phyloP scores from a whole-genome alignment of 192 early-diverging fungal genomes.

The Linnemannia schmuckeri region DNA sequence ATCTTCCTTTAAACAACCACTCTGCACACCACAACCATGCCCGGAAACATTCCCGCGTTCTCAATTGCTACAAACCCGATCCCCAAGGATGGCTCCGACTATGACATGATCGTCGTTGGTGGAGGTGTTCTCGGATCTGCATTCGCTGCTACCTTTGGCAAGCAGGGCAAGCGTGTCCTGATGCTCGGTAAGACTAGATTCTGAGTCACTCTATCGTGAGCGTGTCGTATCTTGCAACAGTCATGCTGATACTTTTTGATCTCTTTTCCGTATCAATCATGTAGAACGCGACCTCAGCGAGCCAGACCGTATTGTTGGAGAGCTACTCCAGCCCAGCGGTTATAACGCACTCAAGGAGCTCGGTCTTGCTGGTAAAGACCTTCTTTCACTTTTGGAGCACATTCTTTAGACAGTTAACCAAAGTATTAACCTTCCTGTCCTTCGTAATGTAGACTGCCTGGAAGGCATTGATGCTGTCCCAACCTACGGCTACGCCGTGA shows the following conservation, averaged over 20 bases:
- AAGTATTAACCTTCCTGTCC: conserved; percentile 60
- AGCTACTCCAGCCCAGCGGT: conserved; percentile 95
- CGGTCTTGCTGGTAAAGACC: conserved; percentile 84
- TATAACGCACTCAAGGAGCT: conserved; percentile 82
- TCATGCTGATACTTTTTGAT: not conserved
- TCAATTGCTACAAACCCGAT: conserved; percentile 14
- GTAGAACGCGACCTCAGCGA: conserved; percentile 89
- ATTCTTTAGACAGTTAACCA: conserved; percentile 60
- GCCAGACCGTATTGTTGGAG: conserved; percentile 97
- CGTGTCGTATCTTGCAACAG: not conserved
- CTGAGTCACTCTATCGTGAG: not conserved
- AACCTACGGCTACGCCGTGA: conserved; percentile 86
- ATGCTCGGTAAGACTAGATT: conserved; percentile 15
- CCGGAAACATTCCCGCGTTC: not conserved
- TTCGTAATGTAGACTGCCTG: conserved; percentile 82
- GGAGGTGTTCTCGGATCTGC: conserved; percentile 32
- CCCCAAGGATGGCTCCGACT: conserved; percentile 21
- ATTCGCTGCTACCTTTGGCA: conserved; percentile 30
- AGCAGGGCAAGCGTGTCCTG: conserved; percentile 30
- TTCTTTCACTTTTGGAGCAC: conserved; percentile 32
- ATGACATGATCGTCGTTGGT: conserved; percentile 31
- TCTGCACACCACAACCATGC: not conserved
- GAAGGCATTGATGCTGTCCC: conserved; percentile 87
- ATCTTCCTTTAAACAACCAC: not conserved
- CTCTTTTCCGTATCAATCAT: not conserved